phyloP scores from a whole-genome alignment of 495 filamentous ascomycete genomes.

The Penicillium diatomitis region DNA sequence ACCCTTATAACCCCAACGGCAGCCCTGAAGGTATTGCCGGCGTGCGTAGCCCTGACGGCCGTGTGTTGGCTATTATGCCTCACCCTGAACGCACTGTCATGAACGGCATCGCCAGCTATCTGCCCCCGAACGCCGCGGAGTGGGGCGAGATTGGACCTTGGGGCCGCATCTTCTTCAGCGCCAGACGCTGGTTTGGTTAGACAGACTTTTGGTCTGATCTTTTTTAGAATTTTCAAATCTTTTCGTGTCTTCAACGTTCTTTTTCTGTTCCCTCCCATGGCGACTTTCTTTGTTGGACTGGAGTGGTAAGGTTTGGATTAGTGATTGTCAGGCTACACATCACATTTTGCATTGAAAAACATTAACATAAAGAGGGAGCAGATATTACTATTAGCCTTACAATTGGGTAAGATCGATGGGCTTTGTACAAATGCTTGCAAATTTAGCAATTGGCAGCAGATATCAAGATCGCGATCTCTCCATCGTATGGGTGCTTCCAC shows the following conservation, averaged over 20 bases:
- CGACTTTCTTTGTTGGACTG: constrained; percentile 1
- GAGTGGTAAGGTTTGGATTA: constrained; percentile 4
- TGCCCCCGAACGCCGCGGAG: constrained; percentile 54
- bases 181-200: constrained; percentile 77
- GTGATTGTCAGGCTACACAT: not conserved
- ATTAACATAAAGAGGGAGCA: constrained; percentile 4
- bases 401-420: too few species aligned
- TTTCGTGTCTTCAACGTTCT: constrained; percentile 1
- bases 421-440: too few species aligned
- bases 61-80: constrained; percentile 91
- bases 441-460: too few species aligned
- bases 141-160: constrained; percentile 89
- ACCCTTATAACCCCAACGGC: constrained; percentile 92
- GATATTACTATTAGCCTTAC: not conserved
- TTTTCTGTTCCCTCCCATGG: constrained; percentile 5
- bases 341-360: constrained; percentile 3
- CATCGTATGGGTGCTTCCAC: too few species aligned
- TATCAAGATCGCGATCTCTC: too few species aligned
- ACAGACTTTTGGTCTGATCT: not conserved
- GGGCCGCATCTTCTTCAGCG: constrained; percentile 70
- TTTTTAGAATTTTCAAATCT: not conserved
- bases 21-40: constrained; percentile 80
- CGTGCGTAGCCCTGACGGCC: constrained; percentile 68
- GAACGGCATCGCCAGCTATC: constrained; percentile 69
- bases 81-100: constrained; percentile 91